Base-by-base conservation (phyloP, 805 yeast genomes). In the Monosporozyma unispora region DNA sequence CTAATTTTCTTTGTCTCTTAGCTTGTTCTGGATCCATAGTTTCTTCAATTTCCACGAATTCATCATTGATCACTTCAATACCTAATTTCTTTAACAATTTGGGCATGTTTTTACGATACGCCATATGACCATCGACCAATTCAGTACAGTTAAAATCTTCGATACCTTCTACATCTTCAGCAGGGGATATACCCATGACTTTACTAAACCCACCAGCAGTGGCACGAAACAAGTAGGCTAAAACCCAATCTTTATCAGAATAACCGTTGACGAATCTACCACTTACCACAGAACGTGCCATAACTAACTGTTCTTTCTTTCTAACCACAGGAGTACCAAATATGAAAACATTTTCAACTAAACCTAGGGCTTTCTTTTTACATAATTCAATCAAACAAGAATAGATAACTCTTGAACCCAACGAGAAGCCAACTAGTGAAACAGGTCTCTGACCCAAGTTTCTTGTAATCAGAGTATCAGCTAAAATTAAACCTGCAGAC, bases 101-200 rank as follows among this genome's bases (percentile, higher is more conserved):
- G 1, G 99, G 99, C 77, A 93, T 88, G 11, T 88, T 89, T 53
- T 84, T 84, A 70, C 99, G 84, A 68, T 93, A 93, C n/a, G 85
- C 88, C 96, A 93, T 87, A 70, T 93, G 99, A 1, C 99, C 99
- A 52, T 85, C 89, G 3, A 91, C 96, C 48, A 74, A 59, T 18
- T 82, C 88, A 0, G 98, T 86, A 60, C 95, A 87, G 61, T 93
- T 95, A 54, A 84, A 75, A 65, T 91, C 91, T 55, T 89, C 96
- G 28, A 93, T 73, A 0, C 83, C 86, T 22, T 77, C 73, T 19
- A 79, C 69, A 44, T 68, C 72, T 48, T 79, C 82, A 35, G 91
- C 76, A 4, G 90, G 83, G 0, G 96, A 82, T 27, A 93, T 72
- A 0, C 99, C 99, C 4, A 91, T 89, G 42, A 93, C 93, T n/a